phyloP scores from a whole-genome alignment of 1,284 basidiomycete genomes.

The Rhizoctonia solani region DNA sequence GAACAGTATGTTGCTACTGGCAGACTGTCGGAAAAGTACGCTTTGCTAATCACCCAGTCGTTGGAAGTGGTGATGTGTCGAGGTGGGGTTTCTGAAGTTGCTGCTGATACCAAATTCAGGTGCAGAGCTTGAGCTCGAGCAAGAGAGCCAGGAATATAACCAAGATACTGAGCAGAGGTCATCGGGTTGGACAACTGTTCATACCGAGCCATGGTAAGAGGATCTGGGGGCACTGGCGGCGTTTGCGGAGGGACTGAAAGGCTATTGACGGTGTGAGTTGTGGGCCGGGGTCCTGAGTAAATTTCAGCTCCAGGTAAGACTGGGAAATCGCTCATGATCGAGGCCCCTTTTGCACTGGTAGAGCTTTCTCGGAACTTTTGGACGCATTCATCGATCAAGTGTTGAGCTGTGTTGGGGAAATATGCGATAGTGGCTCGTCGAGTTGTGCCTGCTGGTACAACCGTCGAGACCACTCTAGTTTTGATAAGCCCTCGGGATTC shows the following conservation, averaged over 20 bases:
- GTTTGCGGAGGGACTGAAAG: not conserved
- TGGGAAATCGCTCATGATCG: not conserved
- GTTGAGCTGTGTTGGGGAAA: slow-evolving; percentile 58
- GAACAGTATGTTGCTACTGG: slow-evolving; percentile 63
- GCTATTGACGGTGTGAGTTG: not conserved
- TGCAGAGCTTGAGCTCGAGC: slow-evolving; percentile 66
- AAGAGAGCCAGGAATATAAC: slow-evolving; percentile 66
- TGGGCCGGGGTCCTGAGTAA: not conserved
- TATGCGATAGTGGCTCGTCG: slow-evolving; percentile 64
- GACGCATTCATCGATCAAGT: slow-evolving; percentile 49
- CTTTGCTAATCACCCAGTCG: slow-evolving; percentile 58
- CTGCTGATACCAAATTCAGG: slow-evolving; percentile 55
- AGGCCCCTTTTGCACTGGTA: not conserved
- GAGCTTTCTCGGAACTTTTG: slow-evolving; percentile 20
- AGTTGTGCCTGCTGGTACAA: slow-evolving; percentile 55
- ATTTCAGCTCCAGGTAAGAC: not conserved
- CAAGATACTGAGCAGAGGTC: slow-evolving; percentile 68
- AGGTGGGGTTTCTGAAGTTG: slow-evolving; percentile 51
- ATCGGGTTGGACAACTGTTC: slow-evolving; percentile 61
- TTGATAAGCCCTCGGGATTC: slow-evolving; percentile 67
- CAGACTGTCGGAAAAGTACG: slow-evolving; percentile 62
- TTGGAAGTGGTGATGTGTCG: slow-evolving; percentile 55
- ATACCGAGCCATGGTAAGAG: not conserved
- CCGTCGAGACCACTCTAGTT: slow-evolving; percentile 58
- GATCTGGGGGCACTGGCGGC: not conserved